These are phyloP conservation scores for Lippia alba DNA, from an alignment of 305 asterid species.

Conservation along the genomic window DNA sequence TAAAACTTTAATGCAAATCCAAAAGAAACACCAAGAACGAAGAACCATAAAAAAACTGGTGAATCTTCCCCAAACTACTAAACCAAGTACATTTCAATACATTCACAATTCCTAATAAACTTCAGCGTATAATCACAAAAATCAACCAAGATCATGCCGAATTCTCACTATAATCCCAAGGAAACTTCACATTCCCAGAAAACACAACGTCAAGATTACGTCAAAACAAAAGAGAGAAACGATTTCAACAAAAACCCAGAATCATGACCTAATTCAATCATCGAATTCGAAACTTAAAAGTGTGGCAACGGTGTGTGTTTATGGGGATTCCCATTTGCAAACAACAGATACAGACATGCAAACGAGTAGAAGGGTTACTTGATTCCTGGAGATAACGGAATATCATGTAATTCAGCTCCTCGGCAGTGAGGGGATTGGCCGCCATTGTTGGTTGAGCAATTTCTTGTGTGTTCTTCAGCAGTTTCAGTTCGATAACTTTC, in stretches of 20 bases:
- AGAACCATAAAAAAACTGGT: background rate
- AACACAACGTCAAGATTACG: background rate
- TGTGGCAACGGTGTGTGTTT: background rate
- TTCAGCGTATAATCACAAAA: background rate
- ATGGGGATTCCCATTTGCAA: background rate
- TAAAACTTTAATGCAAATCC: too few species aligned
- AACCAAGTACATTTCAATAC: background rate
- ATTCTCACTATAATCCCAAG: background rate
- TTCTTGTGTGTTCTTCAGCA: background rate
- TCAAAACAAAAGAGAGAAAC: background rate
- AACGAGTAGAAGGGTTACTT: conserved; percentile 33
- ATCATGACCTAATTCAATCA: background rate
- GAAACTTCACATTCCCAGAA: background rate
- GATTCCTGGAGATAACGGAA: conserved; percentile 57
- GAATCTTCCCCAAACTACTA: conserved; percentile 3
- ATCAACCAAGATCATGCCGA: background rate
- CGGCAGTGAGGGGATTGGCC: conserved; percentile 37
- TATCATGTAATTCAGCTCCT: conserved; percentile 49
- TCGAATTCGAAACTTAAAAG: background rate
- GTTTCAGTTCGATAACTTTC: too few species aligned
- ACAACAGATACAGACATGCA: background rate
- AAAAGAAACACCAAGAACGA: background rate
- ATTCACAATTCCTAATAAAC: background rate
- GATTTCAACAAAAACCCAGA: background rate
- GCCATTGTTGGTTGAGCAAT: conserved; percentile 29